Conservation (phyloP, 306 rosid species). For the Adenanthera pavonina region DNA sequence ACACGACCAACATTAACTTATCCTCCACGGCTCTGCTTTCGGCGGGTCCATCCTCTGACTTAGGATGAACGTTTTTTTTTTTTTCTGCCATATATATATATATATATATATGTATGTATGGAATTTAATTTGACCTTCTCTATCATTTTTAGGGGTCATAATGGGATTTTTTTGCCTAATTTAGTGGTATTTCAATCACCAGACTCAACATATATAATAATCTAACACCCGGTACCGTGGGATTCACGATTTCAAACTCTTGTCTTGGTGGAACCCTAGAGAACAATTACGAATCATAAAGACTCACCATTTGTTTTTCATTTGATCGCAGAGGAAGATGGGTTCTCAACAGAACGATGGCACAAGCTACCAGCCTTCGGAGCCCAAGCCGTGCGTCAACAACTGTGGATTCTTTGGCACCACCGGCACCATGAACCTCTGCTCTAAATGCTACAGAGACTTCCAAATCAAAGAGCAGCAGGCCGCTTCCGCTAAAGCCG, state of each 20-base stretch:
- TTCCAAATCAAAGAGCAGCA: slow-evolving; percentile 33
- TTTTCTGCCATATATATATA: no score
- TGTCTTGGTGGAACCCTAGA: not conserved
- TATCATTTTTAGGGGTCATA: not conserved
- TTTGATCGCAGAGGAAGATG: slow-evolving; percentile 38
- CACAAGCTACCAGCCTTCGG: slow-evolving; percentile 55
- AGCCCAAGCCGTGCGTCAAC: slow-evolving; percentile 67
- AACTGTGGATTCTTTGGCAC: slow-evolving; percentile 73
- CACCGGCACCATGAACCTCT: slow-evolving; percentile 55
- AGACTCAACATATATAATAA: not conserved
- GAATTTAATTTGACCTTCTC: not conserved
- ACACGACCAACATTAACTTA: no score
- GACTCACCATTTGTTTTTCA: not conserved
- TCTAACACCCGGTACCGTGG: not conserved
- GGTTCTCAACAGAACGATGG: slow-evolving; percentile 58
- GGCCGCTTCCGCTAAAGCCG: slow-evolving; percentile 53
- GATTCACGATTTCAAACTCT: not conserved
- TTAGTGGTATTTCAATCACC: not conserved
- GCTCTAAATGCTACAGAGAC: slow-evolving; percentile 66
- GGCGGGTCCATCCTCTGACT: not conserved
- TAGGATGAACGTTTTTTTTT: no score
- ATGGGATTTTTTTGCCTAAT: not conserved
- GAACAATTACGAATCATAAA: not conserved
- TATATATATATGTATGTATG: not conserved
- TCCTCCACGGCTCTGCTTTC: not conserved